phyloP scores from a whole-genome alignment of 208 protist genomes.

The Trypanosoma congolense region DNA sequence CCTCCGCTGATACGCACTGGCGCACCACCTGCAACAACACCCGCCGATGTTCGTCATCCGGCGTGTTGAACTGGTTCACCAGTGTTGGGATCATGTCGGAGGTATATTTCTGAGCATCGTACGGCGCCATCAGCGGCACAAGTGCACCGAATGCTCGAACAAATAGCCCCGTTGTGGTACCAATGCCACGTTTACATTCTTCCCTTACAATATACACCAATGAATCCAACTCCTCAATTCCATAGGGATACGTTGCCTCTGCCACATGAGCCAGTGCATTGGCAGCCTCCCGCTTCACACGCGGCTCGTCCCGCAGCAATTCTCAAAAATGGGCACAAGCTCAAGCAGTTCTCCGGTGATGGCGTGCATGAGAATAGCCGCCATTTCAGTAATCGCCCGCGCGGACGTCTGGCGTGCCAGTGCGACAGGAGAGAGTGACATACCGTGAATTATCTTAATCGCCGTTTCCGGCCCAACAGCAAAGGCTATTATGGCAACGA shows the following conservation, averaged over 20 bases:
- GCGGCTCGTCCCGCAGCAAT: conserved; percentile 92
- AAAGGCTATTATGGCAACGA: conserved; percentile 95
- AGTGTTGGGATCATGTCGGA: conserved; percentile 95
- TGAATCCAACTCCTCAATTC: conserved; percentile 96
- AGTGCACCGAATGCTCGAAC: conserved; percentile 98
- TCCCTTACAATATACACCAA: conserved; percentile 96
- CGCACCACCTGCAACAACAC: conserved; percentile 98
- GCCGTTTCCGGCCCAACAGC: conserved; percentile 95
- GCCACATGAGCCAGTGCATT: conserved; percentile 95
- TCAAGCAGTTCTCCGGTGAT: conserved; percentile 94
- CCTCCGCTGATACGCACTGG: conserved; percentile 96
- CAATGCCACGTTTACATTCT: conserved; percentile 89
- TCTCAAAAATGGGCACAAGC: conserved; percentile 95
- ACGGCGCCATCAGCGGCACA: conserved; percentile 98
- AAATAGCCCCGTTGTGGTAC: conserved; percentile 95
- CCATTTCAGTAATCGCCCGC: conserved; percentile 97
- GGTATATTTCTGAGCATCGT: conserved; percentile 95
- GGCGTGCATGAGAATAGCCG: conserved; percentile 95
- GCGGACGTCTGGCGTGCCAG: conserved; percentile 96
- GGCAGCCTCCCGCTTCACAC: conserved; percentile 95
- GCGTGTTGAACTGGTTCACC: conserved; percentile 90
- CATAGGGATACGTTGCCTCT: conserved; percentile 96
- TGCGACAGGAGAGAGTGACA: conserved; percentile 96
- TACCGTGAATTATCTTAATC: conserved; percentile 96
- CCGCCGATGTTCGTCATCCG: conserved; percentile 99